Percentiles rank a stretch among this genome's conserved stretches.
Evolutionary conservation across 805 yeast species (phyloP).

Genomic region (Pachysolen tannophilus): DNA sequence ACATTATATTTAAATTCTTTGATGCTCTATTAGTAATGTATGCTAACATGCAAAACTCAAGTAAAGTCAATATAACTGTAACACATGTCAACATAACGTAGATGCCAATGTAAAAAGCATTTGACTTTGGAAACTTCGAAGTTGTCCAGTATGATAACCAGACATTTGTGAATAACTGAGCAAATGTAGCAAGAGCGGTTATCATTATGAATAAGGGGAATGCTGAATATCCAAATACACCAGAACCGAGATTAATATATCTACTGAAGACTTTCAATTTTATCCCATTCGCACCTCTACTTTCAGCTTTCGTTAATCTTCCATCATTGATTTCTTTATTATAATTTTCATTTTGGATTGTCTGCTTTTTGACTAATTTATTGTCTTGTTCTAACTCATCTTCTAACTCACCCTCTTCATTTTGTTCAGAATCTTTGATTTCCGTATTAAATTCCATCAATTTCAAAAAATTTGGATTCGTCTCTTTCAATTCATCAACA

Average conservation of each 20-base stretch:
- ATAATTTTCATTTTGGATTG: conserved; percentile 18
- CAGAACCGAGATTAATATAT: conserved; percentile 51
- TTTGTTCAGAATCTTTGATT: conserved; percentile 18
- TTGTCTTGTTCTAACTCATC: conserved; percentile 13
- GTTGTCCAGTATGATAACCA: conserved; percentile 83
- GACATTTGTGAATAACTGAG: conserved; percentile 50
- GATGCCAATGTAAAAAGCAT: conserved; percentile 62
- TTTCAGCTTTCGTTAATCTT: conserved; percentile 21
- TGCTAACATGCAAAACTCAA: conserved; percentile 39
- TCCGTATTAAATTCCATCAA: conserved; percentile 37
- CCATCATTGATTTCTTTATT: conserved; percentile 18
- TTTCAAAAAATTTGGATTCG: conserved; percentile 35
- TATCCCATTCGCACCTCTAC: conserved; percentile 28
- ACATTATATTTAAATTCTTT: conserved; percentile 47
- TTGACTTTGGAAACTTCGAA: conserved; percentile 35
- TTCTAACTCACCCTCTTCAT: conserved; percentile 20
- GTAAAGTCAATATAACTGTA: conserved; percentile 33
- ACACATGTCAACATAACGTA: conserved; percentile 53
- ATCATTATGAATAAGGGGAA: conserved; percentile 19
- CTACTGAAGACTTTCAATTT: conserved; percentile 35
- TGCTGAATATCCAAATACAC: conserved; percentile 28
- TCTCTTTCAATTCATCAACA: conserved; percentile 35
- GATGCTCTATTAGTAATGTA: conserved; percentile 48
- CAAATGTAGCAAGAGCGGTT: conserved; percentile 34
- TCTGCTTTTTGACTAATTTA: conserved; percentile 14